Percentiles rank a stretch among this genome's conserved stretches.
Evolutionary conservation across 2,329 filamentous ascomycete genomes (phyloP).

Genomic region (Bretziella fagacearum): DNA sequence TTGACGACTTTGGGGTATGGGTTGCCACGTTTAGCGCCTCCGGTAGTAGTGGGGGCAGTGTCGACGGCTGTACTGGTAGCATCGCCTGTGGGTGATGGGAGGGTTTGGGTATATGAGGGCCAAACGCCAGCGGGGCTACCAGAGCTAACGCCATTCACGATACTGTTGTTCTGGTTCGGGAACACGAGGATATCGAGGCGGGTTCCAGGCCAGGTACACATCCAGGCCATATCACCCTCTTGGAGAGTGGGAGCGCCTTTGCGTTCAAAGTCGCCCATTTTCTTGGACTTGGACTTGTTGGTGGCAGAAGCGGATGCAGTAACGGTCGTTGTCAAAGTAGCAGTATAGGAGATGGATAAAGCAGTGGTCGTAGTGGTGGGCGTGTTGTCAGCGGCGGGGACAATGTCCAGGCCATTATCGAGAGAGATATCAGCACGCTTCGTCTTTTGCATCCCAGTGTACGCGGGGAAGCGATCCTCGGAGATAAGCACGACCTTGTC

Average conservation of each 20-base stretch:
- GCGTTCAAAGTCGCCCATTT: constrained; percentile 21
- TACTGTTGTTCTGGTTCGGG: constrained; percentile 32
- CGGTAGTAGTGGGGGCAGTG: background rate
- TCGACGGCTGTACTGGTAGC: background rate
- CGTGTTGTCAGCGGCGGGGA: constrained; percentile 16
- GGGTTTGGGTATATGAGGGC: constrained; percentile 10
- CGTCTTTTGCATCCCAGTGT: constrained; percentile 13
- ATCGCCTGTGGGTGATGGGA: constrained; percentile 11
- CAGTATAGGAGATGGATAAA: background rate
- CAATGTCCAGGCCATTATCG: constrained; percentile 2
- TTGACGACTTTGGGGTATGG: constrained; percentile 37
- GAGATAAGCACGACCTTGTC: constrained; percentile 40
- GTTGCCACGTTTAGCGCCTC: background rate
- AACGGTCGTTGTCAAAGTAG: constrained; percentile 11
- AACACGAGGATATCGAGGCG: constrained; percentile 41
- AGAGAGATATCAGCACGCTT: constrained; percentile 16
- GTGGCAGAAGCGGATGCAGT: constrained; percentile 4
- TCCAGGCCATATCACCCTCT: constrained; percentile 37
- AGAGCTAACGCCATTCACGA: constrained; percentile 12
- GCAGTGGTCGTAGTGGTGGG: background rate
- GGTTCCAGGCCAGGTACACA: constrained; percentile 41
- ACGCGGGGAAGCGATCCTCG: constrained; percentile 24
- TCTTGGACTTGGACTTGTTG: constrained; percentile 4
- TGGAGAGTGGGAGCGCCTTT: constrained; percentile 22
- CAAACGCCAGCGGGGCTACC: background rate